phyloP scores from a whole-genome alignment of 2,329 filamentous ascomycete species.

The Talaromyces piceae region DNA sequence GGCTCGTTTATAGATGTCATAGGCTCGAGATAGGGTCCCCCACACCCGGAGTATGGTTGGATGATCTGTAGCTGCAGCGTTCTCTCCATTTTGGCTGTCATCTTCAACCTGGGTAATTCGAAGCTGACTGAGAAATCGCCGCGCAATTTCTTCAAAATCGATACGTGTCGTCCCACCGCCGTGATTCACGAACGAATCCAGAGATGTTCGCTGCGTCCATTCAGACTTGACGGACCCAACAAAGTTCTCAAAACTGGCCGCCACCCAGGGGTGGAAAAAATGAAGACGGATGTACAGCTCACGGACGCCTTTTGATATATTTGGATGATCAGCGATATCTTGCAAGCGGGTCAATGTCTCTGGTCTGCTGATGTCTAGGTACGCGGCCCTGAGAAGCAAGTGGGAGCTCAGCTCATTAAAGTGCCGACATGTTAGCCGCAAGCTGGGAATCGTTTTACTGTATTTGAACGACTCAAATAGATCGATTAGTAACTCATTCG shows the following conservation, averaged over 20 bases:
- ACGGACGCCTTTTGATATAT: not conserved
- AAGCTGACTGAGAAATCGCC: no score
- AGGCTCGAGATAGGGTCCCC: not conserved
- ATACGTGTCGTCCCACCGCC: no score
- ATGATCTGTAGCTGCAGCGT: no score
- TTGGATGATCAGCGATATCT: not conserved
- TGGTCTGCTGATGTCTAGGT: not conserved
- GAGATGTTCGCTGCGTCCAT: constrained; percentile 2
- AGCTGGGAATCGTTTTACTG: constrained; percentile 4
- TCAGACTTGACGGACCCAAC: not conserved
- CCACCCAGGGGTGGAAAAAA: constrained; percentile 6
- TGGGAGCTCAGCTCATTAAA: not conserved
- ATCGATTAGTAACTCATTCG: not conserved
- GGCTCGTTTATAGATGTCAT: not conserved
- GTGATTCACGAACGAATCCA: no score
- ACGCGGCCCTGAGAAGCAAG: not conserved
- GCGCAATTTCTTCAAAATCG: no score
- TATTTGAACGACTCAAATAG: not conserved
- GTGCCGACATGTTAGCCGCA: constrained; percentile 1
- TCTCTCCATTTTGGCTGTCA: no score
- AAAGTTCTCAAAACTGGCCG: constrained; percentile 1
- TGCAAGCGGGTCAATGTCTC: not conserved
- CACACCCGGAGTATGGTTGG: no score
- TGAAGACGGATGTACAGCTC: not conserved
- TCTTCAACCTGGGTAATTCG: no score